phyloP scores from a whole-genome alignment of 176 grass and related monocot species.

The Stipa capillata region DNA sequence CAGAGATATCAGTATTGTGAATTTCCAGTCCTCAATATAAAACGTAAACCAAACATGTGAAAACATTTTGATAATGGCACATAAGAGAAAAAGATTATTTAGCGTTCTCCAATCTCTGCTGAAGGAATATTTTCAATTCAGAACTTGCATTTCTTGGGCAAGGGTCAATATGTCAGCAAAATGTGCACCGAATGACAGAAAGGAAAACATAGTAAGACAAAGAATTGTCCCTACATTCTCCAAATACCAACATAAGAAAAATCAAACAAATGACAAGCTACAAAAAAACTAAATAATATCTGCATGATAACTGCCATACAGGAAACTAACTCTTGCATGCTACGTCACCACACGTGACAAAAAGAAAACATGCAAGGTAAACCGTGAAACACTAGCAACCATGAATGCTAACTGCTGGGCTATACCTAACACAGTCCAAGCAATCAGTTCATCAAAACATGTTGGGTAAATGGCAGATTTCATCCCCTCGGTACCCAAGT shows the following conservation, averaged over 20 bases:
- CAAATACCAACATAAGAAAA: background rate
- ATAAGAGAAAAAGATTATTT: background rate
- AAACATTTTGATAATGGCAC: background rate
- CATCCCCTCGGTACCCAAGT: background rate
- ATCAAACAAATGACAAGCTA: background rate
- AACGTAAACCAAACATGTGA: constrained; percentile 4
- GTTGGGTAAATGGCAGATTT: background rate
- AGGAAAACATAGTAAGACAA: background rate
- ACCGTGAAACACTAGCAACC: background rate
- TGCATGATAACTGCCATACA: background rate
- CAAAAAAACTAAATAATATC: background rate
- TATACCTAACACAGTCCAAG: background rate
- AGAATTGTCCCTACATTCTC: background rate
- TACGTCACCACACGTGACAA: background rate
- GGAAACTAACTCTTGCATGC: background rate
- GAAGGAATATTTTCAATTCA: background rate
- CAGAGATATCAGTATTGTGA: background rate
- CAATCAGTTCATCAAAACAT: background rate
- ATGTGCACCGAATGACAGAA: background rate
- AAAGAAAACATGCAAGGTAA: background rate
- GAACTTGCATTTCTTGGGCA: background rate
- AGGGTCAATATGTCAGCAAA: background rate
- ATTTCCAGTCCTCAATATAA: background rate
- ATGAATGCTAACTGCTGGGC: background rate
- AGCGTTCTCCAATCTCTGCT: background rate